Base-by-base conservation (phyloP, 2,329 filamentous ascomycete species). In the Monosporascus ibericus region DNA sequence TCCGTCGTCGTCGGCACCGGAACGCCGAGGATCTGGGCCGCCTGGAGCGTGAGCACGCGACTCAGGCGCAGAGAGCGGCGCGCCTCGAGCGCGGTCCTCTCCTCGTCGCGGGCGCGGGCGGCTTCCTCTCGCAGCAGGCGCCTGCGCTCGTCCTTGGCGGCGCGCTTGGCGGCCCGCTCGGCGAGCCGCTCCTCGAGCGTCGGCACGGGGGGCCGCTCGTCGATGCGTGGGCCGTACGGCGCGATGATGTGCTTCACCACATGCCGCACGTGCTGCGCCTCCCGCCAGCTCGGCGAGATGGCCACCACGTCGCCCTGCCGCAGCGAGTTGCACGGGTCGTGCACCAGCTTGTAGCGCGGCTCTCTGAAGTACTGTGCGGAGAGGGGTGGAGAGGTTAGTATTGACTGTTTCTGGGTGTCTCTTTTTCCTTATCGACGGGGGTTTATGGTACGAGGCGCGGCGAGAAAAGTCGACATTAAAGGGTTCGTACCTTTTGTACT, bases 231-330 rank as follows among this genome's bases (percentile, higher is more conserved):
- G 18, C 87, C 86, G 48, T 73, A 75, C 2, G 87, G 88, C 3
- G 88, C 85, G 55, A 92, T 80, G 60, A 94, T 91, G 55, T 80
- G 75, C 58, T 85, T 84, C 27, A 94, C 84, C 37, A 92, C 84
- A 63, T 92, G 87, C 25, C 82, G 81, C 61, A 92, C 89, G 57
- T 76, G 73, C 56, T 82, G 82, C 40, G 81, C 84, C 6, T 80
- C 81, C 49, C 82, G 81, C 78, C 79, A 85, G 52, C 84, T 85
- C 5, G 83, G 78, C 7, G 77, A 75, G 61, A 92, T 88, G 56
- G 83, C 78, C 27, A 94, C 82, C 3, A 92, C 81, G 68, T 94
- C 89, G 65, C 89, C 89, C 48, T 80, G 79, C 53, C 84, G 79
- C 38, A 91, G 78, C 25, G 87, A 90, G 60, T 84, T 81, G 68